These are phyloP conservation scores for Kokia cookei DNA, from an alignment of 441 rosid species.

Conservation along the genomic window DNA sequence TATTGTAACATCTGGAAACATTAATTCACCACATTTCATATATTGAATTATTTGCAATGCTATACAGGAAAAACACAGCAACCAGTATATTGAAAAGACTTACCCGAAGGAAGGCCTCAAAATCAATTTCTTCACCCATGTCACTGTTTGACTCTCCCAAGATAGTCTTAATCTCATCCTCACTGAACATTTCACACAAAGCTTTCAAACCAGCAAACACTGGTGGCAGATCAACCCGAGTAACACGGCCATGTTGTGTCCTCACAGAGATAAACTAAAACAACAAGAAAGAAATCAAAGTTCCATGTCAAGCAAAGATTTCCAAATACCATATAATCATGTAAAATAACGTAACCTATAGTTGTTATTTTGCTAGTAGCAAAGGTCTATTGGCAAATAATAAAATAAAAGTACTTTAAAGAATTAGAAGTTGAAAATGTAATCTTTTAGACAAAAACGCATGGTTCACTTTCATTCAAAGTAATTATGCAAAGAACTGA, in stretches of 20 bases:
- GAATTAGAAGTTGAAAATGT: neutral
- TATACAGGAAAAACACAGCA: neutral
- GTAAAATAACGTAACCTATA: neutral
- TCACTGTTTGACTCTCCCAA: conserved; percentile 41
- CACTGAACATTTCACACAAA: conserved; percentile 50
- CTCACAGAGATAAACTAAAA: conserved; percentile 61
- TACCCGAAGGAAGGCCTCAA: conserved; percentile 87
- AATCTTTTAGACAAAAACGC: neutral
- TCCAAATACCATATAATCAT: neutral
- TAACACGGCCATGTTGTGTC: conserved; percentile 47
- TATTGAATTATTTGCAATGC: neutral
- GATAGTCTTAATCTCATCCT: conserved; percentile 59
- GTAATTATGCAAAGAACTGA: neutral
- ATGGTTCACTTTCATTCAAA: neutral
- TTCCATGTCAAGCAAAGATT: neutral
- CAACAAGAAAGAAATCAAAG: conserved; percentile 1
- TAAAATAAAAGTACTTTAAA: neutral
- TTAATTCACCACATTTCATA: neutral
- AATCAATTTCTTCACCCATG: conserved; percentile 64
- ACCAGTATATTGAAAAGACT: conserved; percentile 17
- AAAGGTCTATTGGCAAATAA: neutral
- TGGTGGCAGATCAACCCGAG: conserved; percentile 63
- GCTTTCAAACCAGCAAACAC: conserved; percentile 64
- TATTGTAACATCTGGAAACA: neutral
- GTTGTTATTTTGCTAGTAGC: neutral